Evolutionary conservation across 225 moss, liverwort and hornwort genomes (phyloP), one percentile per base, ranked within the genome.

Genomic region (Pseudisothecium myosuroides): DNA sequence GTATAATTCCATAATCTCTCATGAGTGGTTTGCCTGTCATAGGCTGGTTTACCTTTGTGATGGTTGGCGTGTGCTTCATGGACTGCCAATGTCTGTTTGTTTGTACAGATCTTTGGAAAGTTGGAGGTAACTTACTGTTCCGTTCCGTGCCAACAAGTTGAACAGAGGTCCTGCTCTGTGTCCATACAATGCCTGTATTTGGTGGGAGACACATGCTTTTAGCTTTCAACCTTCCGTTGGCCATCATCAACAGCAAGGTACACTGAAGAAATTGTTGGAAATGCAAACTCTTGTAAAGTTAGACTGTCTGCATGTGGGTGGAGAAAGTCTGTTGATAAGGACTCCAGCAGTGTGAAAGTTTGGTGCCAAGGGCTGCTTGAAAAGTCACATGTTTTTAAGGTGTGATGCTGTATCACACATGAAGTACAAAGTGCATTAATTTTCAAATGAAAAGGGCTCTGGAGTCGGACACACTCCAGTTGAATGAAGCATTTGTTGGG

Each of bases 401-500:
- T 19, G 36, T 20, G 11, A 28, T 66, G 37, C 37, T 66, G 37
- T 2, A 20, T 66, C 37, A 20, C 36, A 37, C 19, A 19, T 19
- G 65, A 10, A 8, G 17, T 34, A 34, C 18, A 34, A 65, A 65
- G 34, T 19, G 65, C 64, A 64, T 10, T 36, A 3, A 61, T 62
- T 62, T 62, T 60, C 12, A 60, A 60, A 26, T 60, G 60, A 15
- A 54, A 55, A 55, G 55, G 19, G 55, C 19, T 55, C 55, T 54
- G 18, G 18, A 54, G n/a, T n/a, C n/a, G n/a, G n/a, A n/a, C n/a
- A n/a, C n/a, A n/a, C n/a, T n/a, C n/a, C n/a, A n/a, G n/a, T n/a
- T n/a, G 23, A 54, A 77, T 54, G 24, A 37, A 13, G 16, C 2
- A 2, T 37, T 0, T 37, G 0, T 24, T 13, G 15, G 37, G 1